Evolutionary conservation across 805 yeast genomes (phyloP).

Genomic region (Kuraishia cidri): DNA sequence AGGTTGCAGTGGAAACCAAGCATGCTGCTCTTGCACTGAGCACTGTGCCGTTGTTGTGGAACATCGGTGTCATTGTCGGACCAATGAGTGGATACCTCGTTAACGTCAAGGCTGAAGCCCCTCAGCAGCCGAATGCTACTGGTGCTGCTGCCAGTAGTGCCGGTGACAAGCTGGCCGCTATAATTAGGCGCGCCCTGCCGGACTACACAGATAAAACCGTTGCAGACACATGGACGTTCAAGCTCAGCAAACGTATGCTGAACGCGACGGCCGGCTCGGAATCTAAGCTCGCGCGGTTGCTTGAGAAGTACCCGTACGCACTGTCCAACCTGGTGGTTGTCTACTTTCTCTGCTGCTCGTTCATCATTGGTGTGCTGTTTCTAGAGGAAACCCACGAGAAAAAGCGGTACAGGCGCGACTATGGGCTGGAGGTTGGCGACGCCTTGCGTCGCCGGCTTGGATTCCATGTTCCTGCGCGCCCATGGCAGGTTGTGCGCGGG

Average conservation of each 20-base stretch:
- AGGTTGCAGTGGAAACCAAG: conserved; percentile 41
- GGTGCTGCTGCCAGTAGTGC: background rate
- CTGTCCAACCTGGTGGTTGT: conserved; percentile 43
- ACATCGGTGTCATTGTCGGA: conserved; percentile 52
- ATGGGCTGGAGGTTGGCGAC: conserved; percentile 38
- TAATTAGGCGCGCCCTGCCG: too few species aligned
- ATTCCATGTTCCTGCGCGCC: conserved; percentile 5
- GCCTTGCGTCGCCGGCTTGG: conserved; percentile 12
- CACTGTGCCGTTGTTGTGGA: conserved; percentile 53
- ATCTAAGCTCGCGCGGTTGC: background rate
- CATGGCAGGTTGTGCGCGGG: conserved; percentile 7
- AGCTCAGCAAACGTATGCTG: too few species aligned
- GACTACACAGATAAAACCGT: too few species aligned
- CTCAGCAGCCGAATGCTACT: background rate
- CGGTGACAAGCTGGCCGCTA: too few species aligned
- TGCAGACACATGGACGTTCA: background rate
- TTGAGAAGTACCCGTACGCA: conserved; percentile 34
- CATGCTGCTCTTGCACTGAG: conserved; percentile 61
- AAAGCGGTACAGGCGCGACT: conserved; percentile 27
- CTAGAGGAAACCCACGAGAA: conserved; percentile 44
- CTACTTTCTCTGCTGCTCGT: conserved; percentile 22
- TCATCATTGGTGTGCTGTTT: conserved; percentile 31
- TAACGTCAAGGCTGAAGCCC: conserved; percentile 11
- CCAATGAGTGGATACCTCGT: conserved; percentile 38
- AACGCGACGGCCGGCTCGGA: too few species aligned